phyloP scores from a whole-genome alignment of 192 early-diverging fungal species.

The Podila verticillata region DNA sequence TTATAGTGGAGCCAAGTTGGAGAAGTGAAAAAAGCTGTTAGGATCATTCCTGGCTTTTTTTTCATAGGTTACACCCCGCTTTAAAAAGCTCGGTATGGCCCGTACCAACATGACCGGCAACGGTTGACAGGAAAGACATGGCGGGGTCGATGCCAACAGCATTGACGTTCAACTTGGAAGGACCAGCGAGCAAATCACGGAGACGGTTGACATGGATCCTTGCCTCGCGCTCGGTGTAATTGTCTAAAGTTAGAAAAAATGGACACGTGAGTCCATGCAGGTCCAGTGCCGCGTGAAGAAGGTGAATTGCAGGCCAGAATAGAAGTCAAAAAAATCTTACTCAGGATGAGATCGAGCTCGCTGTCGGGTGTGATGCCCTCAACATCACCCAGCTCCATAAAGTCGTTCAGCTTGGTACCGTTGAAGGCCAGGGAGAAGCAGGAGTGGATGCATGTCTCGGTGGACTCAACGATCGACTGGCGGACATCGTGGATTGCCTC shows the following conservation, averaged over 20 bases:
- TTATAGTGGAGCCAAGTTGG: not conserved
- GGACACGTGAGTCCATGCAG: not conserved
- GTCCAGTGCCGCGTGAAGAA: not conserved
- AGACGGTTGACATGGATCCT: conserved; percentile 90
- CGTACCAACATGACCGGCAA: conserved; percentile 69
- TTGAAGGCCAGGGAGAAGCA: conserved; percentile 89
- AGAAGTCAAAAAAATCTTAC: conserved; percentile 47
- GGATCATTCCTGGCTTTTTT: conserved; percentile 12
- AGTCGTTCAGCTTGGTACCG: conserved; percentile 80
- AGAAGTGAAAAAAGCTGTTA: not conserved
- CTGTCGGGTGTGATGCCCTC: conserved; percentile 72
- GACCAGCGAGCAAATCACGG: conserved; percentile 86
- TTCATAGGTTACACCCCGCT: conserved; percentile 9
- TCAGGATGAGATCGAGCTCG: conserved; percentile 73
- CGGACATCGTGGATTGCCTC: conserved; percentile 90
- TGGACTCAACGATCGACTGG: conserved; percentile 86
- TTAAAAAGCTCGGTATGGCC: not conserved
- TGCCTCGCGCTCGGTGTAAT: conserved; percentile 94
- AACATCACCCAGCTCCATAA: conserved; percentile 75
- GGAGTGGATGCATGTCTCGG: conserved; percentile 86
- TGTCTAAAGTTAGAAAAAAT: conserved; percentile 54
- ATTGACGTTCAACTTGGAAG: conserved; percentile 64
- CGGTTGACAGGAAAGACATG: conserved; percentile 72
- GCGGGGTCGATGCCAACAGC: conserved; percentile 77
- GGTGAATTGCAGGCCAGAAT: not conserved